phyloP scores from a whole-genome alignment of 176 grass and related monocot species.

The Urochloa ruziziensis region DNA sequence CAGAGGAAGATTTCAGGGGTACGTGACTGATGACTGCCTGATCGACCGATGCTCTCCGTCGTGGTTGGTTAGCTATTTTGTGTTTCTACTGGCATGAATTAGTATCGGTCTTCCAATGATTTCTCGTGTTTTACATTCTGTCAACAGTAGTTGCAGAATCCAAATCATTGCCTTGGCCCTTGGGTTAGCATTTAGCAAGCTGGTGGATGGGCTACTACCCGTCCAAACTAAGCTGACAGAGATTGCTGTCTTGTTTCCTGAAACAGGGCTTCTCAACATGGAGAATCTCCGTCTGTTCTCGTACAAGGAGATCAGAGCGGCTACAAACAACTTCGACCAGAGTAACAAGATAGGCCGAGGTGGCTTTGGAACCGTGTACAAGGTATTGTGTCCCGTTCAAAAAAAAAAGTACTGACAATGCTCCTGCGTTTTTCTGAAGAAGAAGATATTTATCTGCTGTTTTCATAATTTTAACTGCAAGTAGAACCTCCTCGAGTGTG shows the following conservation, averaged over 20 bases:
- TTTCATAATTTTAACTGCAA: not conserved
- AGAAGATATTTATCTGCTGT: not conserved
- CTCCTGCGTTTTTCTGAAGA: no score
- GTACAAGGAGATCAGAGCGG: slow-evolving; percentile 40
- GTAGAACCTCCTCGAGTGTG: not conserved
- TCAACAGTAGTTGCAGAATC: not conserved
- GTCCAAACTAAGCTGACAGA: not conserved
- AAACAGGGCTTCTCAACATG: slow-evolving; percentile 15
- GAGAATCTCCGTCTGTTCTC: slow-evolving; percentile 33
- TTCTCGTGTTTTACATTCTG: not conserved
- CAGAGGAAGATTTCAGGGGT: slow-evolving; percentile 29
- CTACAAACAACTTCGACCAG: slow-evolving; percentile 38
- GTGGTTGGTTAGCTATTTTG: not conserved
- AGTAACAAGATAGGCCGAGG: slow-evolving; percentile 44
- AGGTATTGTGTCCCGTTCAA: slow-evolving; percentile 8
- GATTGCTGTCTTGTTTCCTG: not conserved
- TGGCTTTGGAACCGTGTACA: slow-evolving; percentile 58
- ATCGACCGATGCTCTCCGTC: not conserved
- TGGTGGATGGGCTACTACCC: no score
- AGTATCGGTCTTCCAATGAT: not conserved
- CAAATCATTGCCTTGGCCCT: not conserved
- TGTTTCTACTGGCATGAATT: not conserved
- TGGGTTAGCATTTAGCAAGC: not conserved
- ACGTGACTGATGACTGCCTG: not conserved
- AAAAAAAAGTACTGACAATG: no score